Evolutionary conservation across 305 asterid species (phyloP).

Genomic region (Euphrasia arctica): DNA sequence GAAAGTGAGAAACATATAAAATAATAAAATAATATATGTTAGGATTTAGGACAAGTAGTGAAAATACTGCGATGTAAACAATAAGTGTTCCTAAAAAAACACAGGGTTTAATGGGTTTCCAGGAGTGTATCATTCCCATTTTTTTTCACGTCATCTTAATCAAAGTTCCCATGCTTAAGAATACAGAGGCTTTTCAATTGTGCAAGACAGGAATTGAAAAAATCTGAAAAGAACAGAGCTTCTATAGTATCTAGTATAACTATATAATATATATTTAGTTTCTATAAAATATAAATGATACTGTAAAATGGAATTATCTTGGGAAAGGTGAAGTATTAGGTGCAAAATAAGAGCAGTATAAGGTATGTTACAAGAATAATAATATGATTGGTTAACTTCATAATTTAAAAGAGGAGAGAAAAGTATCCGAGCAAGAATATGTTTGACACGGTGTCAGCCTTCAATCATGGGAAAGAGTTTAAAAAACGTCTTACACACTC

Average conservation of each 20-base stretch:
- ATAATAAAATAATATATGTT: conserved; percentile 19
- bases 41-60: conserved; percentile 14
- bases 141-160: conserved; percentile 6
- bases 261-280: background rate
- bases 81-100: conserved; percentile 18
- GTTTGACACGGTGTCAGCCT: background rate
- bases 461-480: conserved; percentile 14
- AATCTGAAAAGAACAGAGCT: conserved; percentile 5
- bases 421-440: background rate
- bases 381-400: no score
- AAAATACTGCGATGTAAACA: conserved; percentile 15
- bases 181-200: conserved; percentile 4
- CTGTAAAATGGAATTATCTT: conserved; percentile 3
- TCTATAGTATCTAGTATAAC: conserved; percentile 6
- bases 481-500: conserved; percentile 5
- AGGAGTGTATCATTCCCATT: background rate
- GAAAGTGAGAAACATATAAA: conserved; percentile 1
- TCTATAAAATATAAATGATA: background rate
- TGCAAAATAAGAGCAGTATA: conserved; percentile 6
- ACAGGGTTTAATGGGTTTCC: conserved; percentile 6
- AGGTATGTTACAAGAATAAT: conserved; percentile 10
- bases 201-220: conserved; percentile 10
- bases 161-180: conserved; percentile 5
- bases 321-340: conserved; percentile 8
- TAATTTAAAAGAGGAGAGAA: background rate